A percentile compares a stretch with the other conserved stretches of the same genome.
phyloP scores from a whole-genome alignment of 1,139 yeast genomes.

The Suhomyces atakaporum region DNA sequence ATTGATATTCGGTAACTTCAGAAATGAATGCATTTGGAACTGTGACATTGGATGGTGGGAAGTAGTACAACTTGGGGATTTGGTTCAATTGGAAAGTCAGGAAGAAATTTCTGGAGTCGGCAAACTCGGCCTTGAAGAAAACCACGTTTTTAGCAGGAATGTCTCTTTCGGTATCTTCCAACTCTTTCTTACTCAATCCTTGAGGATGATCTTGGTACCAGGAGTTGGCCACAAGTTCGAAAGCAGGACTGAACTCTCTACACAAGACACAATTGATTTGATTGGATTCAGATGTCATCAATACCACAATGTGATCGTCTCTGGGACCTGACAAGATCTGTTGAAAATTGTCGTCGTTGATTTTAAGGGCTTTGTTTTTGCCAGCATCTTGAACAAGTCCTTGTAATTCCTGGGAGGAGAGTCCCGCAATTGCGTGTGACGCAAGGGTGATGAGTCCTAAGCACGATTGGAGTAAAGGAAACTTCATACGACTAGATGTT shows the following conservation, averaged over 20 bases:
- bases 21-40: slow-evolving; percentile 30
- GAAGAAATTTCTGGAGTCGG: slow-evolving; percentile 57
- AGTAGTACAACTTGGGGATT: slow-evolving; percentile 77
- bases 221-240: slow-evolving; percentile 53
- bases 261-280: slow-evolving; percentile 81
- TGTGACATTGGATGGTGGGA: slow-evolving; percentile 53
- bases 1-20: slow-evolving; percentile 49
- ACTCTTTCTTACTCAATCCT: slow-evolving; percentile 33
- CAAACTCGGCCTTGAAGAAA: slow-evolving; percentile 76
- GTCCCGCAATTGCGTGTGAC: slow-evolving; percentile 25
- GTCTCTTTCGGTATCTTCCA: slow-evolving; percentile 27
- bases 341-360: slow-evolving; percentile 66
- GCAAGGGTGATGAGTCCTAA: slow-evolving; percentile 14
- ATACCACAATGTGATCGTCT: slow-evolving; percentile 64
- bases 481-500: no score
- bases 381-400: slow-evolving; percentile 22
- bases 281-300: slow-evolving; percentile 73
- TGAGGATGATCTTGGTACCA: slow-evolving; percentile 53
- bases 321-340: slow-evolving; percentile 64
- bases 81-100: slow-evolving; percentile 58
- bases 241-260: slow-evolving; percentile 68
- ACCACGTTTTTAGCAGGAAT: slow-evolving; percentile 44
- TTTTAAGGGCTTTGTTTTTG: slow-evolving; percentile 25
- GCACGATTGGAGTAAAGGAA: slow-evolving; percentile 12
- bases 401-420: slow-evolving; percentile 31